Evolutionary conservation across 345 rosid genomes (phyloP), one percentile per base, ranked within the genome.

Genomic region (Abelmoschus esculentus): DNA sequence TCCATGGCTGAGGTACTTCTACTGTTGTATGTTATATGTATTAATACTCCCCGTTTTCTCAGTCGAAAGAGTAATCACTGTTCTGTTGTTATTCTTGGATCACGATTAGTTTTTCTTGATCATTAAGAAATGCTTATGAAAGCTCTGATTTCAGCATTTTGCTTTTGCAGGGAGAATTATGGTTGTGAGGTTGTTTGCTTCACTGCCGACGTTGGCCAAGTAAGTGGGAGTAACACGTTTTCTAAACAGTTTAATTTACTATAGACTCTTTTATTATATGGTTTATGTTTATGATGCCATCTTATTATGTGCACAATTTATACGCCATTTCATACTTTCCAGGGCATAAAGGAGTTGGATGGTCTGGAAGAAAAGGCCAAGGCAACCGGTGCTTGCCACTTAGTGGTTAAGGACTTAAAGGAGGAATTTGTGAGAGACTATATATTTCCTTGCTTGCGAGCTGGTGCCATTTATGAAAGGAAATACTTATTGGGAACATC

Each of bases 171-270:
- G 82, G 97, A 91, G 82, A 95, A 90, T 66, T 95, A 95, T 78
- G 96, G 96, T n/a, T 95, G 98, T 70, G 98, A 95, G 82, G 99
- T 95, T 81, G 99, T 95, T 70, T 95, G 99, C 85, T 95, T 95
- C 82, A 95, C 99, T 6, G 98, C 96, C 0, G 98, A 95, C 74
- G 99, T 95, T 82, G 99, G 98, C 61, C 99, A 95, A 83, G 99
- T 91, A 87, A 71, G 79, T 66, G 50, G 14, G 19, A 46, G 14
- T 40, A 61, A 47, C 62, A 34, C 34, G 6, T 50, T 49, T 36
- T 19, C n/a, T 57, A 19, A 32, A 62, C 14, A 19, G 1, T 3
- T 38, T 6, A 46, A n/a, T 36, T 50, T 63, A 69, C 54, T 42
- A 10, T 36, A 0, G 14, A 6, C 3, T 3, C 52, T 1, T 13